Percentiles rank a stretch among this genome's conserved stretches.
phyloP scores from a whole-genome alignment of 2,329 filamentous ascomycete species.

The Trichoderma sp. region DNA sequence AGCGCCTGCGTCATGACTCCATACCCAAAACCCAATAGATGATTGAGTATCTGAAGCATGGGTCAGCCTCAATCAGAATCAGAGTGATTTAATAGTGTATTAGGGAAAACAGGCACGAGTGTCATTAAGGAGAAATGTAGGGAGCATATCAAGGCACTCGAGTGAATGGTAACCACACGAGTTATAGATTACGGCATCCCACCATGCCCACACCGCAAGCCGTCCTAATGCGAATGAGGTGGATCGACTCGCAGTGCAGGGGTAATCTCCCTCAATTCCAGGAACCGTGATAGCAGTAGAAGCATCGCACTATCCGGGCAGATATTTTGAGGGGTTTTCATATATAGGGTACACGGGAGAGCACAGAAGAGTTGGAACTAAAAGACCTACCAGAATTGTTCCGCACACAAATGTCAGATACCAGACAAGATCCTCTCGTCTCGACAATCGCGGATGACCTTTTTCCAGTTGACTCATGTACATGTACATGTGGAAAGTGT shows the following conservation, averaged over 20 bases:
- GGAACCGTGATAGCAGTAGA: conserved; percentile 79
- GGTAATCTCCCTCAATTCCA: conserved; percentile 82
- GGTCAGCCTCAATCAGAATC: conserved; percentile 31
- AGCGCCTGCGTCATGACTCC: conserved; percentile 64
- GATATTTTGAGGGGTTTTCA: conserved; percentile 62
- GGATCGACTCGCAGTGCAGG: conserved; percentile 63
- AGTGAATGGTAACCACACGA: conserved; percentile 62
- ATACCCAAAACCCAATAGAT: conserved; percentile 40
- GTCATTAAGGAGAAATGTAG: conserved; percentile 55
- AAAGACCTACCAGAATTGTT: conserved; percentile 74
- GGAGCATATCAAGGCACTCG: conserved; percentile 64
- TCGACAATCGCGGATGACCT: conserved; percentile 70
- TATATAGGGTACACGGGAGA: conserved; percentile 24
- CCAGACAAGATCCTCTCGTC: conserved; percentile 77
- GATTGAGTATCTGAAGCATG: conserved; percentile 38
- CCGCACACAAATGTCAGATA: conserved; percentile 75
- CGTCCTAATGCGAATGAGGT: conserved; percentile 69
- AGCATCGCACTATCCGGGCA: conserved; percentile 73
- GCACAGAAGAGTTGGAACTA: conserved; percentile 24
- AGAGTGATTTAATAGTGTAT: neutral
- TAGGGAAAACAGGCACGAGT: conserved; percentile 4
- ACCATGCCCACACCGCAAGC: conserved; percentile 73
- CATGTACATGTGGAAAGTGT: conserved; percentile 76
- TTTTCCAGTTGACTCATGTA: conserved; percentile 77
- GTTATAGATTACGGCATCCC: conserved; percentile 74